These are phyloP conservation scores for Globisporangium okanoganense DNA, from an alignment of 352 stramenopile genomes.

Conservation along the genomic window DNA sequence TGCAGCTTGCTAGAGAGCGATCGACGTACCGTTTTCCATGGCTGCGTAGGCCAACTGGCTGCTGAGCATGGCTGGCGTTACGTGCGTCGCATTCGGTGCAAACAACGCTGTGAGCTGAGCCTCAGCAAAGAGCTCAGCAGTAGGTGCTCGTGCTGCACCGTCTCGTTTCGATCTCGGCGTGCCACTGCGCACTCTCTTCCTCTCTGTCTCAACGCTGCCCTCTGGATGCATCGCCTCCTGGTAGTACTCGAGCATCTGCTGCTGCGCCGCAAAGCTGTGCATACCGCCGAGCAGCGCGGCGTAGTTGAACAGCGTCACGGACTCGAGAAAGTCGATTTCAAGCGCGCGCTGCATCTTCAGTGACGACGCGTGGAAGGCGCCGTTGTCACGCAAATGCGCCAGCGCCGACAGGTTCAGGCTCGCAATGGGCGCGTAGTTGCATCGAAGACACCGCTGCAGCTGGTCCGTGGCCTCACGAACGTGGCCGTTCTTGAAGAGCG, in stretches of 20 bases:
- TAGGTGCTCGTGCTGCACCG: not conserved
- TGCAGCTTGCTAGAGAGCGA: not conserved
- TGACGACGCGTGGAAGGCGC: slow-evolving; percentile 44
- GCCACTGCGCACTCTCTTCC: slow-evolving; percentile 14
- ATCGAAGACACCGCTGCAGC: slow-evolving; percentile 41
- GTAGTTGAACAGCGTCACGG: slow-evolving; percentile 62
- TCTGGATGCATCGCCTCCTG: slow-evolving; percentile 1
- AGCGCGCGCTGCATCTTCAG: slow-evolving; percentile 50
- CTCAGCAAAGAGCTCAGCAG: slow-evolving; percentile 21
- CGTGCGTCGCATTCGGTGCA: slow-evolving; percentile 12
- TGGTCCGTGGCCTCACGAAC: slow-evolving; percentile 17
- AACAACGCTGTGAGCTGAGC: slow-evolving; percentile 16
- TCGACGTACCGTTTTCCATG: slow-evolving; percentile 39
- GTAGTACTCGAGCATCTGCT: slow-evolving; percentile 60
- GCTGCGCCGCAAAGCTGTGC: slow-evolving; percentile 37
- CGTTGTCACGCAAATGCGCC: slow-evolving; percentile 24
- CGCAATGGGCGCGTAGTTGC: slow-evolving; percentile 41
- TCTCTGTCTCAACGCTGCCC: slow-evolving; percentile 1
- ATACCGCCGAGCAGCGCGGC: slow-evolving; percentile 53
- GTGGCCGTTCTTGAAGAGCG: slow-evolving; percentile 28
- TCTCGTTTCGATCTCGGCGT: not conserved
- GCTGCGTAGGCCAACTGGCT: slow-evolving; percentile 31
- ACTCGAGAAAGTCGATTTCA: slow-evolving; percentile 48
- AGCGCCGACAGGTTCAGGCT: slow-evolving; percentile 55
- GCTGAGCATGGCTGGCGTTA: slow-evolving; percentile 21